A percentile compares a stretch with the other conserved stretches of the same genome.
These are phyloP conservation scores for Zygotorulaspora florentina DNA, from an alignment of 805 yeast species.

Conservation along the genomic window DNA sequence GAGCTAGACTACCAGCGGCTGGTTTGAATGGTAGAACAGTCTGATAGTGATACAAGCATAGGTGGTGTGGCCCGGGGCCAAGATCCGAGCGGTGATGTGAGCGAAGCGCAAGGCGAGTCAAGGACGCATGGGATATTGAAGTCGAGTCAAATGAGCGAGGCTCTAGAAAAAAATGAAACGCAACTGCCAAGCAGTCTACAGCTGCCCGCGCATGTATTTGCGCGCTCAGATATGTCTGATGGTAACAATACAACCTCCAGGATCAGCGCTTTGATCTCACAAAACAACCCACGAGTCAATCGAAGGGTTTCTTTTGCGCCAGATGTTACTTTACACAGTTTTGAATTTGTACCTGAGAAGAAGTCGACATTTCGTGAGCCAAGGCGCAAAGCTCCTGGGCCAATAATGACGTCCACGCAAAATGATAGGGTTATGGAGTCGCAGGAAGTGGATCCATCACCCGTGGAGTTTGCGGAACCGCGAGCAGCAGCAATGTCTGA, in stretches of 20 bases:
- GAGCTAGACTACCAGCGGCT: no score
- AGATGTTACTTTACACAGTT: constrained; percentile 62
- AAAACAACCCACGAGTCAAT: constrained; percentile 14
- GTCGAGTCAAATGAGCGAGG: constrained; percentile 9
- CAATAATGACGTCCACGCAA: constrained; percentile 14
- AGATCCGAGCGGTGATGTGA: no score
- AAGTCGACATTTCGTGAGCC: constrained; percentile 18
- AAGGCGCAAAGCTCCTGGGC: constrained; percentile 13
- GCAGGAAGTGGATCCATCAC: not conserved
- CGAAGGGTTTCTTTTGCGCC: constrained; percentile 76
- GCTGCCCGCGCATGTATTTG: constrained; percentile 6
- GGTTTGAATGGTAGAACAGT: no score
- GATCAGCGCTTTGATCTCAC: constrained; percentile 19
- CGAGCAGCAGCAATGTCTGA: not conserved
- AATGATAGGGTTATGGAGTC: constrained; percentile 3
- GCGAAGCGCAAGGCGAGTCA: not conserved
- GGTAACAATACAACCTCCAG: constrained; percentile 32
- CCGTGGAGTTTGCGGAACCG: constrained; percentile 11
- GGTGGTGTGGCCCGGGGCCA: no score
- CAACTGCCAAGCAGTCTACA: constrained; percentile 2
- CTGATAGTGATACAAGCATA: no score
- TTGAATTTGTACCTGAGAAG: constrained; percentile 38
- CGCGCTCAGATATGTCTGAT: constrained; percentile 15
- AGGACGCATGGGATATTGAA: constrained; percentile 10
- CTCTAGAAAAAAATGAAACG: not conserved